Conservation (phyloP, 306 rosid genomes). For the Cucurbita maxima region DNA sequence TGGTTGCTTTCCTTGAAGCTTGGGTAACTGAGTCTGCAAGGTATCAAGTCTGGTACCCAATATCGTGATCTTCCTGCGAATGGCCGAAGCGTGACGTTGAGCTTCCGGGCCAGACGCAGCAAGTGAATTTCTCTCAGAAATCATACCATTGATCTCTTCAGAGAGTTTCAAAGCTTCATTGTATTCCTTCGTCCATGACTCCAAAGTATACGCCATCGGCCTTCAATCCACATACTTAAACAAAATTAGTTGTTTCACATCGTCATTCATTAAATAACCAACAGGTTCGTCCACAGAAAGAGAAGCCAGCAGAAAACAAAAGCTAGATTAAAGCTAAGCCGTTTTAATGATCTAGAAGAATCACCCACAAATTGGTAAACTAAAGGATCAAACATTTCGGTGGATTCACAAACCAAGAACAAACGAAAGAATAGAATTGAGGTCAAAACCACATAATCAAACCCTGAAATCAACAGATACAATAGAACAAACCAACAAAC, state of each 20-base stretch:
- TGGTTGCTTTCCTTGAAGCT: conserved; percentile 76
- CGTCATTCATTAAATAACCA: background rate
- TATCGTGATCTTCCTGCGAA: conserved; percentile 89
- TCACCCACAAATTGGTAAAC: background rate
- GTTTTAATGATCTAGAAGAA: background rate
- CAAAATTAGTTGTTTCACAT: background rate
- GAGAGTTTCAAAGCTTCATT: conserved; percentile 79
- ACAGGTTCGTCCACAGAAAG: background rate
- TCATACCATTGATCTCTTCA: conserved; percentile 83
- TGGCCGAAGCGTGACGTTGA: conserved; percentile 85
- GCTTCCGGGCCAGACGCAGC: conserved; percentile 75
- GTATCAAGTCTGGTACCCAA: conserved; percentile 94
- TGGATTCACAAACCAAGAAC: background rate
- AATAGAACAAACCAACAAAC: background rate
- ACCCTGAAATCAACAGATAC: background rate
- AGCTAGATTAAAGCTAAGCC: background rate
- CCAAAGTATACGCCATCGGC: conserved; percentile 75
- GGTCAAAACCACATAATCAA: background rate
- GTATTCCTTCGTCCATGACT: conserved; percentile 93
- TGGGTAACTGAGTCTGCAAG: conserved; percentile 59
- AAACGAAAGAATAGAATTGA: background rate
- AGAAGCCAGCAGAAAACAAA: background rate
- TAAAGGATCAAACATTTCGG: background rate
- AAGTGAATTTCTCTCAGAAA: conserved; percentile 54
- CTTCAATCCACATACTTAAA: conserved; percentile 15